These are phyloP conservation scores for Favolaschia claudopus DNA, from an alignment of 768 basidiomycete genomes.

Conservation along the genomic window DNA sequence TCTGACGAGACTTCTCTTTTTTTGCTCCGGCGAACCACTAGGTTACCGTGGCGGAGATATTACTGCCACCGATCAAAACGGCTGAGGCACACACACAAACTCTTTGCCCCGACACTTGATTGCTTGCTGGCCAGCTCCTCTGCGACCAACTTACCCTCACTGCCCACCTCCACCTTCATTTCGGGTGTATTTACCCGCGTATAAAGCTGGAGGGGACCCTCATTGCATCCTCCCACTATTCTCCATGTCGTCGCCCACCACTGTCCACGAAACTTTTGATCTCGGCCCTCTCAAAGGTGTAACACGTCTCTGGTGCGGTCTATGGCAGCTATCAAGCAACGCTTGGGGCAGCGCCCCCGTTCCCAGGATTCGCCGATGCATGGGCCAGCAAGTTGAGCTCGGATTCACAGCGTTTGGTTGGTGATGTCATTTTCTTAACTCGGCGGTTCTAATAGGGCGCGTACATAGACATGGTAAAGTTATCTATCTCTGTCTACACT, in stretches of 20 bases:
- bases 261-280: slow-evolving; percentile 51
- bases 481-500: neutral
- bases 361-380: slow-evolving; percentile 68
- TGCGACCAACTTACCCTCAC: neutral
- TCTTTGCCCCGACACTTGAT: slow-evolving; percentile 7
- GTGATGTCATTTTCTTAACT: slow-evolving; percentile 9
- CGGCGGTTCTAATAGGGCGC: neutral
- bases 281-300: slow-evolving; percentile 65
- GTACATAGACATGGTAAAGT: slow-evolving; percentile 62
- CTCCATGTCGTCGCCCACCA: neutral
- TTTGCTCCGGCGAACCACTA: neutral
- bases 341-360: slow-evolving; percentile 84
- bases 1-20: slow-evolving; percentile 10
- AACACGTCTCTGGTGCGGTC: slow-evolving; percentile 77
- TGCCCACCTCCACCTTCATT: too few relatives aligned
- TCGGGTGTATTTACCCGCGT: too few relatives aligned
- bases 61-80: slow-evolving; percentile 22
- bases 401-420: slow-evolving; percentile 70
- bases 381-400: slow-evolving; percentile 70
- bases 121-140: neutral
- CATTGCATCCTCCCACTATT: too few relatives aligned
- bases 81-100: neutral
- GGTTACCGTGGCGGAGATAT: slow-evolving; percentile 13
- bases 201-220: too few relatives aligned
- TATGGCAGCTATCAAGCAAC: slow-evolving; percentile 88